Base-by-base conservation (phyloP, 306 rosid species). In the Gleditsia sinensis region DNA sequence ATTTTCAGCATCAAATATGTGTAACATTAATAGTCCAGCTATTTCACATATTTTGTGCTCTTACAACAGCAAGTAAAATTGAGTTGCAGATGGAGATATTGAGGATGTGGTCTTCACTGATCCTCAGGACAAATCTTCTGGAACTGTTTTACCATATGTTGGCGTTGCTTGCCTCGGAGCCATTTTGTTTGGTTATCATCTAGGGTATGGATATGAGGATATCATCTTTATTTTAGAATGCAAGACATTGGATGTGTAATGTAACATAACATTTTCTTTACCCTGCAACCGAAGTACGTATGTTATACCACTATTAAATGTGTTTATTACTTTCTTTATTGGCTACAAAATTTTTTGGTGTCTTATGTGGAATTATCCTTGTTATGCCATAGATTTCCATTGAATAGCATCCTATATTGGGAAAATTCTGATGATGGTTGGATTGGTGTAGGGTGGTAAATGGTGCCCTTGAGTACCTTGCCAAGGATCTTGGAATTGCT, bases 161-260 rank as follows among this genome's bases (percentile, higher is more conserved):
- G 97, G 94, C 59, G 90, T 94, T 80, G 96, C 98, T 80, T 94
- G 98, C 80, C 88, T 94, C 74, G 98, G 97, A 81, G 96, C 97
- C 34, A 86, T 89, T 57, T 88, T 94, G 77, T 91, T 94, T 82
- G 98, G 98, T 46, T 94, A 94, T 78, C 98, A 94, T 86, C 88
- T 94, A n/a, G 98, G 97, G 98, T 94, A 91, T 60, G 77, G 5
- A 36, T 84, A 32, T 69, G 77, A 53, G 77, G 5, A 36, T 84
- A 32, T 69, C 79, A 53, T 71, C 19, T 67, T 20, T 39, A 34
- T 48, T 19, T 82, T 75, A 58, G 9, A 62, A 50, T 58, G 37
- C 5, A 48, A 24, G 59, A 51, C 49, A 43, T 28, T 62, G 59
- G 36, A 71, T 20, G 34, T 60, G 12, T 33, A 33, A 11, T 73